Evolutionary conservation across 2,329 filamentous ascomycete genomes (phyloP).

Genomic region (Metarhizium guizhouense): DNA sequence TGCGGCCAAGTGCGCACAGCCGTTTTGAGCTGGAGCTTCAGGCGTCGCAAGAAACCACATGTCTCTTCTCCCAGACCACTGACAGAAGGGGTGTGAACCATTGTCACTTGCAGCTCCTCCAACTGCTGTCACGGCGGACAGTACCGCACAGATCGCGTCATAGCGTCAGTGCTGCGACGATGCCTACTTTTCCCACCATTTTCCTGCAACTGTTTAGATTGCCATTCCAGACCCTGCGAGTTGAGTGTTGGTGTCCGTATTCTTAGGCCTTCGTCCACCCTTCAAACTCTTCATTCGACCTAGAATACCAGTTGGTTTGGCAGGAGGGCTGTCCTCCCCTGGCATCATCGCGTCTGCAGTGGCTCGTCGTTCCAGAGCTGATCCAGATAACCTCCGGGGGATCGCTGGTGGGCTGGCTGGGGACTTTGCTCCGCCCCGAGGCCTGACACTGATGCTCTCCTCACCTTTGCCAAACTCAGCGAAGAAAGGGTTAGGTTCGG

Average conservation of each 20-base stretch:
- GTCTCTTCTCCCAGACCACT: not conserved
- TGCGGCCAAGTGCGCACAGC: not conserved
- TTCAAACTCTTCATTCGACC: constrained; percentile 77
- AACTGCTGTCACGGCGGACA: not conserved
- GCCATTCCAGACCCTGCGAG: constrained; percentile 26
- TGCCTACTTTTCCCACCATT: not conserved
- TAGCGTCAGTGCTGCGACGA: not conserved
- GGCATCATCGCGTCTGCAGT: constrained; percentile 46
- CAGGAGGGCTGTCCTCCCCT: constrained; percentile 31
- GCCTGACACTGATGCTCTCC: constrained; percentile 39
- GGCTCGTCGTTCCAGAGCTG: constrained; percentile 51
- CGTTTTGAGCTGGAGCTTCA: too few species aligned
- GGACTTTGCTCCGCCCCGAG: constrained; percentile 28
- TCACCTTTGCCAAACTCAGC: constrained; percentile 59
- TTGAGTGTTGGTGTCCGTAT: constrained; percentile 16
- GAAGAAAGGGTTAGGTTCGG: constrained; percentile 67
- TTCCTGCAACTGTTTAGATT: constrained; percentile 20
- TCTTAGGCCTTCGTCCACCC: constrained; percentile 43
- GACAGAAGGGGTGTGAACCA: not conserved
- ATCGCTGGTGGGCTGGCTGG: constrained; percentile 51
- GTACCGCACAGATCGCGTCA: not conserved
- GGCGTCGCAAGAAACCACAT: not conserved
- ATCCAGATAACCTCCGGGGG: constrained; percentile 26
- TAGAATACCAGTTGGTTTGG: constrained; percentile 54
- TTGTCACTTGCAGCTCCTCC: not conserved